Evolutionary conservation across 2,329 filamentous ascomycete species (phyloP), one percentile per base, ranked within the genome.

Genomic region (Verticillium longisporum): DNA sequence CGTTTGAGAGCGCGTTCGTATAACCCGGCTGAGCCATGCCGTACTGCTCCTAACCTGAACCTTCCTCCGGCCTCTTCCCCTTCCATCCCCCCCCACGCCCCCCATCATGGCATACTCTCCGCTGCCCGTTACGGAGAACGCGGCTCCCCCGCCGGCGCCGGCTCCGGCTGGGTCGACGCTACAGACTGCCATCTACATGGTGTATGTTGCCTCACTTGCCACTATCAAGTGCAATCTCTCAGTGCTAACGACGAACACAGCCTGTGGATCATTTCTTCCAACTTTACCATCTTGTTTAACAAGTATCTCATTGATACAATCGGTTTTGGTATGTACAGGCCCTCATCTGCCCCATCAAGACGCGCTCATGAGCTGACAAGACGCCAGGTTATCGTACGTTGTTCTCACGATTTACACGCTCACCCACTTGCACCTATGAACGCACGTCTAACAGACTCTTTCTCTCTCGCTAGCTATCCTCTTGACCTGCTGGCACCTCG

Each of bases 401-500:
- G n/a, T 10, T 50, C 11, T 26, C 26, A 26, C 7, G 34, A 36
- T 13, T 36, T 36, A 9, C 34, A 36, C 7, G 11, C 26, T 26
- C 53, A 21, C 34, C 50, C 50, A 55, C 34, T 36, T 13, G 34
- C 34, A 36, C 26, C 26, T 36, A 36, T 36, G 34, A 9, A 65
- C 74, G 15, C n/a, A 9, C 13, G 50, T 21, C 38, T 57, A 55
- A 54, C 53, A 60, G 26, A 3, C 26, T 26, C 26, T 26, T 3
- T 26, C 26, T 26, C 26, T 26, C 26, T 38, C 56, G 2, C 31
- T 9, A 56, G 34, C 88, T 60, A 89, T 92, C 70, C 87, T 97
- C 72, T 84, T 98, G 65, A 96, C 92, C 71, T 95, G 93, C 83
- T 98, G 94, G 88, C 95, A 98, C 80, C 81, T 98, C 77, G 80